Base-by-base conservation (phyloP, 2,329 filamentous ascomycete genomes). In the Epicoccum sorghinum region DNA sequence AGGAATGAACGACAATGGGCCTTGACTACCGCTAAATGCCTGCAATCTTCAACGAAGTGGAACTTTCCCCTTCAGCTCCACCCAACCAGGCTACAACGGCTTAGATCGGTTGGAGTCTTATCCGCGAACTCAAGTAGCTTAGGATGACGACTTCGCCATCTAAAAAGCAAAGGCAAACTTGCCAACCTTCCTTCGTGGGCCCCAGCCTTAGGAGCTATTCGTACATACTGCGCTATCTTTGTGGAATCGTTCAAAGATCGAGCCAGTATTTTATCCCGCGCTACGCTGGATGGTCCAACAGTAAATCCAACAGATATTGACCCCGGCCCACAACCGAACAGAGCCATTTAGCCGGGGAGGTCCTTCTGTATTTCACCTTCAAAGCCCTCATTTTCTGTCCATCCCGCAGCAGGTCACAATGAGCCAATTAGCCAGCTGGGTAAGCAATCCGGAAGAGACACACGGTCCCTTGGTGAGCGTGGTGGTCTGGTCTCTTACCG, bases 381-480 rank as follows among this genome's bases (percentile, higher is more conserved):
- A 29, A 29, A 29, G 32, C 13, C 32, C 10, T n/a, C 13, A 2
- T 12, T 33, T 33, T 13, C 32, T 33, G 4, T 33, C 13, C 32
- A 33, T 13, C 32, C 5, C 32, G 40, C 12, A 23, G 2, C n/a
- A 43, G 13, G 40, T 18, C 43, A 46, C 12, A 22, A 35, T 27
- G 43, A n/a, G 29, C 47, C 43, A 30, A n/a, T 46, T 36, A 14
- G 43, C 36, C 22, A 47, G 35, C 30, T 59, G 57, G 57, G 47
- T 59, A 18, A 57, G 53, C 23, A 59, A 57, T 33, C 46, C 46
- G 7, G 25, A 42, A 9, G 57, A 59, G 46, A 50, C 27, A 42
- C 40, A 57, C 48, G 53, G 57, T 24, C 45, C 57, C 29, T 49
- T 59, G 13, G 53, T 59, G 49, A 53, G 47, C n/a, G 39, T 51